Conservation (phyloP, 306 rosid species). For the Lupinus albus region DNA sequence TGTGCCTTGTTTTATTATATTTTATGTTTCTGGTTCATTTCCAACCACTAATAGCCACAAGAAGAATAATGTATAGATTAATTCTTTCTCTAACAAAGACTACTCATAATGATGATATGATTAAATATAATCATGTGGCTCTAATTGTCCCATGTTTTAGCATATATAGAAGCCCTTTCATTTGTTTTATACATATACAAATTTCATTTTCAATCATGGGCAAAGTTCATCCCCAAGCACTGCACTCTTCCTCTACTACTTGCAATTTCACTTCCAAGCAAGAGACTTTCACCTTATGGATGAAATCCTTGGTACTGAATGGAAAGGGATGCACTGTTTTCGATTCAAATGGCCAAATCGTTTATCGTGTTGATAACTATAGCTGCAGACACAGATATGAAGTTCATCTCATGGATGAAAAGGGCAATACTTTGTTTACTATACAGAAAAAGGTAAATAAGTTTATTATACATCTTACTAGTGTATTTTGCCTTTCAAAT, state of each 20-base stretch:
- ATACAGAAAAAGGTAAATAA: slow-evolving; percentile 58
- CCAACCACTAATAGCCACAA: slow-evolving; percentile 29
- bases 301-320: slow-evolving; percentile 67
- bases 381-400: slow-evolving; percentile 49
- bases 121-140: slow-evolving; percentile 46
- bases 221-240: slow-evolving; percentile 58
- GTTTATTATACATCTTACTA: background rate
- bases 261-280: slow-evolving; percentile 54
- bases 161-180: slow-evolving; percentile 40
- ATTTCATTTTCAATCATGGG: slow-evolving; percentile 39
- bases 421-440: slow-evolving; percentile 60
- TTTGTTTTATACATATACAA: slow-evolving; percentile 2
- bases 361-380: slow-evolving; percentile 72
- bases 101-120: slow-evolving; percentile 28
- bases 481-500: background rate
- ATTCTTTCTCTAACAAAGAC: slow-evolving; percentile 28
- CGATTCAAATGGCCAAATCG: slow-evolving; percentile 63
- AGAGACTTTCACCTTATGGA: slow-evolving; percentile 78
- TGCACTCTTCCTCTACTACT: slow-evolving; percentile 43
- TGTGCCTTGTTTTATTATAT: slow-evolving; percentile 20
- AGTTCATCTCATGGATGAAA: slow-evolving; percentile 73
- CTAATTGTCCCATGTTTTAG: background rate
- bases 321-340: slow-evolving; percentile 75
- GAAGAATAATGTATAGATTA: slow-evolving; percentile 25
- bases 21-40: slow-evolving; percentile 25